Base-by-base conservation (phyloP, 176 grass and related monocot species). In the Lolium perenne region DNA sequence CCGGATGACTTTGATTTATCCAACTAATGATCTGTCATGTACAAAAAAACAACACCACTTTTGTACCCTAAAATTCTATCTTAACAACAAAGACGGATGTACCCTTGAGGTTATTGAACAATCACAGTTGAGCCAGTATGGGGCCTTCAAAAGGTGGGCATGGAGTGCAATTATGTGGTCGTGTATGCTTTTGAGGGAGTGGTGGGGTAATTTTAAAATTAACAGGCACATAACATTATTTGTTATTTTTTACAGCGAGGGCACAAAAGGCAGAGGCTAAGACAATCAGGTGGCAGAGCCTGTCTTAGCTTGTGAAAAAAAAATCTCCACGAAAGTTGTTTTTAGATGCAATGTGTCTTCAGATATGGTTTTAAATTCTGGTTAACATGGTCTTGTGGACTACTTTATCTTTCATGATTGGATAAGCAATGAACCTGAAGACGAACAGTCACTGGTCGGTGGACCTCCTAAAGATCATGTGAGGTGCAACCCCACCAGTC, bases 151-250 rank as follows among this genome's bases (percentile, higher is more conserved):
- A 92, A 92, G 82, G 82, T 50, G 68, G 21, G 76, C 72, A 84
- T 78, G 64, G 73, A 84, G 78, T 90, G 76, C 87, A 85, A 92
- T 89, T 86, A 83, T 88, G 71, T 58, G 85, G 93, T 78, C 70
- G 85, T 90, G 70, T 92, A 92, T 89, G 84, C 90, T 92, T 95
- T 95, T 95, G 90, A 92, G 85, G 88, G 69, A 75, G 82, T 74
- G 82, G 90, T 82, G 83, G 83, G 69, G 85, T 87, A 74, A 88
- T 92, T 90, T 76, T 48, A 78, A 80, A 68, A 68, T 90, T 84
- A 58, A 74, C 10, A 70, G 20, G 14, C 18, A 75, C 6, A 67
- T 55, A 55, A 10, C 72, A 58, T 11, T 41, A 20, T 51, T 51
- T 50, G 14, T 75, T 26, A 17, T 17, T 56, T 71, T 81, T 82